A percentile compares a stretch with the other conserved stretches of the same genome.
Evolutionary conservation across 192 early-diverging fungal species (phyloP).

Genomic region (Rhizoclosmatium sp.): DNA sequence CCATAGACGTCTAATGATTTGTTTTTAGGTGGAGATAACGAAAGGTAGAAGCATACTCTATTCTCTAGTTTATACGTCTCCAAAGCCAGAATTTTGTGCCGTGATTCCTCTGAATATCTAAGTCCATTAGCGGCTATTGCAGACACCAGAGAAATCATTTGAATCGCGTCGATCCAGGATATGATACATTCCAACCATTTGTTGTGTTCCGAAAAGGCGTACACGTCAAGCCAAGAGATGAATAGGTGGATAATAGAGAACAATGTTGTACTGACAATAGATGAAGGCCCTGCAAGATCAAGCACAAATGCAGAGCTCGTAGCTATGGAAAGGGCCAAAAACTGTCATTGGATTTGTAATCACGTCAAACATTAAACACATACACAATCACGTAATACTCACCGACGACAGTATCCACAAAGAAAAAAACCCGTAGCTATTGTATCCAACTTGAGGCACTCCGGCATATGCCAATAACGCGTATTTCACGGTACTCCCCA

Average conservation of each 20-base stretch:
- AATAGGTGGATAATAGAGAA: slow-evolving; percentile 6
- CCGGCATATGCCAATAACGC: background rate
- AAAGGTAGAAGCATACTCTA: background rate
- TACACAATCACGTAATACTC: background rate
- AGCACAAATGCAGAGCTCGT: background rate
- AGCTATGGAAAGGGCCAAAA: background rate
- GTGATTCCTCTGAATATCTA: background rate
- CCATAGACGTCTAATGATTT: slow-evolving; percentile 13
- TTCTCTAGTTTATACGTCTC: background rate
- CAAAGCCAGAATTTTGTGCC: slow-evolving; percentile 3
- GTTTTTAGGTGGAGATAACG: background rate
- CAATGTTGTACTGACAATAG: background rate
- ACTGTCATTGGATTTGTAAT: background rate
- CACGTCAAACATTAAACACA: background rate
- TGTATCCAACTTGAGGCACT: background rate
- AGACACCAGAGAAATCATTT: background rate
- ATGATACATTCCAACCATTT: background rate
- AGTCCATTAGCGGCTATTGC: background rate
- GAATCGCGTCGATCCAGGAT: background rate
- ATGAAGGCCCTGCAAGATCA: slow-evolving; percentile 22
- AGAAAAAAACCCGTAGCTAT: background rate
- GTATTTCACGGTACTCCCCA: background rate
- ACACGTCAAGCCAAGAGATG: slow-evolving; percentile 4
- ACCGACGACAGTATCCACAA: slow-evolving; percentile 6
- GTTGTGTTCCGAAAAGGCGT: background rate